These are phyloP conservation scores for Clarireedia homoeocarpa DNA, from an alignment of 2,329 filamentous ascomycete species.

Conservation along the genomic window DNA sequence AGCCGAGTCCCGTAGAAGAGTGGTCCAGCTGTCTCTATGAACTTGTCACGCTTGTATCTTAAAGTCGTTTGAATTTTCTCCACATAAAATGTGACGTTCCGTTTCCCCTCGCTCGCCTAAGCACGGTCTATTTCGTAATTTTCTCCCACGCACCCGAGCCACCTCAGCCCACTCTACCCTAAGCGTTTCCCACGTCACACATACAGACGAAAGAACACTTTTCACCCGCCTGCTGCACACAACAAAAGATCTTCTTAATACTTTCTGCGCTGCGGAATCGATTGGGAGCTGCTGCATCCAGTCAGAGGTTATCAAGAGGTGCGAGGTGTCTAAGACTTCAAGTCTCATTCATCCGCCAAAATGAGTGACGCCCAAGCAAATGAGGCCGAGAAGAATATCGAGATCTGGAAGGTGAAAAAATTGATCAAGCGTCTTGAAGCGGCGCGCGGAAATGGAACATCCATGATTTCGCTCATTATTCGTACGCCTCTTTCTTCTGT, in stretches of 20 bases:
- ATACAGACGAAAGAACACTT: slow-evolving; percentile 1
- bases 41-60: background rate
- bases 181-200: slow-evolving; percentile 1
- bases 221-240: background rate
- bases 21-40: background rate
- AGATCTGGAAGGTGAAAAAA: slow-evolving; percentile 98
- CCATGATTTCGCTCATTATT: slow-evolving; percentile 99
- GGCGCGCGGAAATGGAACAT: slow-evolving; percentile 95
- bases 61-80: background rate
- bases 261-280: slow-evolving; percentile 7
- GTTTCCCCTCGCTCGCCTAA: background rate
- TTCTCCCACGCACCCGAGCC: background rate
- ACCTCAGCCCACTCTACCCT: background rate
- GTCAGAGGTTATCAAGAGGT: background rate
- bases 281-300: background rate
- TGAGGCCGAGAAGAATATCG: slow-evolving; percentile 96
- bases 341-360: slow-evolving; percentile 36
- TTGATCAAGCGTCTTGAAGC: slow-evolving; percentile 97
- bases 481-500: slow-evolving; percentile 43
- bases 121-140: background rate
- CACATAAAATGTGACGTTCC: background rate
- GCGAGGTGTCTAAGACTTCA: slow-evolving; percentile 1
- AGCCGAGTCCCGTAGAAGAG: no score
- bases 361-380: slow-evolving; percentile 84
- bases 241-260: slow-evolving; percentile 2